Evolutionary conservation across 2,329 filamentous ascomycete genomes (phyloP).

Genomic region (Dactylonectria macrodidyma): DNA sequence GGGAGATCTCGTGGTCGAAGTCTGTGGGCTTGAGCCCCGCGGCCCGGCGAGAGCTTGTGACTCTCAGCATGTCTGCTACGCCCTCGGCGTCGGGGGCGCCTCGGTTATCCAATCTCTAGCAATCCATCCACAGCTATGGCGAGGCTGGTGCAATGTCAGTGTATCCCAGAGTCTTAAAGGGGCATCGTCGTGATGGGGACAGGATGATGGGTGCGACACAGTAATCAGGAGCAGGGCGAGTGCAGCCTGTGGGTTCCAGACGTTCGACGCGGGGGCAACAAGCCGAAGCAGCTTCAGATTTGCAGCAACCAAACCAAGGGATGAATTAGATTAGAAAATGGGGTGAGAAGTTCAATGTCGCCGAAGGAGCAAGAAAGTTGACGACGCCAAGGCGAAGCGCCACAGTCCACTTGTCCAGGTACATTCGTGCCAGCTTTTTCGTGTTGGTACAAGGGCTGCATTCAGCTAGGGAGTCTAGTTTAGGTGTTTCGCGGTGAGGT

Average conservation of each 20-base stretch:
- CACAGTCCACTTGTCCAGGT: constrained; percentile 12
- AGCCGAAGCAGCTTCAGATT: not conserved
- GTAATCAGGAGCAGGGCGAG: not conserved
- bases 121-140: constrained; percentile 30
- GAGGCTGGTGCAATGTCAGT: constrained; percentile 24
- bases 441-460: not conserved
- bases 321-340: constrained; percentile 1
- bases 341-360: constrained; percentile 5
- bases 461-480: not conserved
- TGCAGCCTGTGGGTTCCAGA: not conserved
- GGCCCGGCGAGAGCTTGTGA: constrained; percentile 69
- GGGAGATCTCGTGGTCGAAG: constrained; percentile 79
- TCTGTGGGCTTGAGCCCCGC: constrained; percentile 70
- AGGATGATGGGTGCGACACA: constrained; percentile 5
- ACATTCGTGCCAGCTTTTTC: constrained; percentile 8
- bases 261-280: not conserved
- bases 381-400: constrained; percentile 10
- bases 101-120: constrained; percentile 28
- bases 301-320: not conserved
- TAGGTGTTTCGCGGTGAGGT: constrained; percentile 2
- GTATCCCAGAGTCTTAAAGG: constrained; percentile 22
- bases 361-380: constrained; percentile 17
- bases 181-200: constrained; percentile 33
- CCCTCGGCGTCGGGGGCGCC: constrained; percentile 39
- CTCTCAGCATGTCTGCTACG: constrained; percentile 50